phyloP scores from a whole-genome alignment of 2,329 filamentous ascomycete species.

The Acrocalymma vagum region DNA sequence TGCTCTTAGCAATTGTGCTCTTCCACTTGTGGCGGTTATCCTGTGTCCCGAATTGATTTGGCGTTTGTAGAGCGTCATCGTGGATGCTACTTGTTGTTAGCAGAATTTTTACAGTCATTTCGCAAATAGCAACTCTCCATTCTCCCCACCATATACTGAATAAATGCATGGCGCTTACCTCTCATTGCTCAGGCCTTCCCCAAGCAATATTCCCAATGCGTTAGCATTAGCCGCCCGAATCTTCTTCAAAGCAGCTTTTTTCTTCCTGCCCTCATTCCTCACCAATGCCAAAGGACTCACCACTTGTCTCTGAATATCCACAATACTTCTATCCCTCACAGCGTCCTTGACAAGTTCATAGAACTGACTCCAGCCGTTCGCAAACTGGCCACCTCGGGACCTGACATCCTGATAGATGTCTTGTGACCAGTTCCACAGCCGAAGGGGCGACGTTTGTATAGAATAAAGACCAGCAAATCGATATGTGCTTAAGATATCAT shows the following conservation, averaged over 20 bases:
- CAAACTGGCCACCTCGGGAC: slow-evolving; percentile 48
- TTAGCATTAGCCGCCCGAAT: slow-evolving; percentile 84
- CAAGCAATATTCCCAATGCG: slow-evolving; percentile 85
- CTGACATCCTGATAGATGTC: slow-evolving; percentile 73
- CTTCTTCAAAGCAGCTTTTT: slow-evolving; percentile 74
- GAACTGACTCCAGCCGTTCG: slow-evolving; percentile 67
- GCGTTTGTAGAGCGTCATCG: slow-evolving; percentile 61
- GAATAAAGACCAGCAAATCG: slow-evolving; percentile 83
- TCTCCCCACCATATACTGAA: background rate
- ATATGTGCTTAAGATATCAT: slow-evolving; percentile 82
- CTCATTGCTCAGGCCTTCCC: slow-evolving; percentile 76
- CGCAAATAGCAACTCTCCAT: no score
- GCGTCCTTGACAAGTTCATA: slow-evolving; percentile 82
- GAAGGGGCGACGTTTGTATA: slow-evolving; percentile 81
- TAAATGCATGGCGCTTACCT: slow-evolving; percentile 29
- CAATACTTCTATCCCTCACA: slow-evolving; percentile 75
- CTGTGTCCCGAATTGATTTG: slow-evolving; percentile 52
- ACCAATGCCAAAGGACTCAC: slow-evolving; percentile 81
- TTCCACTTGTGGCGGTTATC: slow-evolving; percentile 69
- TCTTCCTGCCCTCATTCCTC: slow-evolving; percentile 76
- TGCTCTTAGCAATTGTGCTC: slow-evolving; percentile 78
- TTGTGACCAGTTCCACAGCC: slow-evolving; percentile 75
- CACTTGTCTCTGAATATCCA: slow-evolving; percentile 74
- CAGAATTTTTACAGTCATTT: no score
- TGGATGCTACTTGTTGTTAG: slow-evolving; percentile 64